These are phyloP conservation scores for Claviceps sp. DNA, from an alignment of 2,329 filamentous ascomycete genomes.

Conservation along the genomic window DNA sequence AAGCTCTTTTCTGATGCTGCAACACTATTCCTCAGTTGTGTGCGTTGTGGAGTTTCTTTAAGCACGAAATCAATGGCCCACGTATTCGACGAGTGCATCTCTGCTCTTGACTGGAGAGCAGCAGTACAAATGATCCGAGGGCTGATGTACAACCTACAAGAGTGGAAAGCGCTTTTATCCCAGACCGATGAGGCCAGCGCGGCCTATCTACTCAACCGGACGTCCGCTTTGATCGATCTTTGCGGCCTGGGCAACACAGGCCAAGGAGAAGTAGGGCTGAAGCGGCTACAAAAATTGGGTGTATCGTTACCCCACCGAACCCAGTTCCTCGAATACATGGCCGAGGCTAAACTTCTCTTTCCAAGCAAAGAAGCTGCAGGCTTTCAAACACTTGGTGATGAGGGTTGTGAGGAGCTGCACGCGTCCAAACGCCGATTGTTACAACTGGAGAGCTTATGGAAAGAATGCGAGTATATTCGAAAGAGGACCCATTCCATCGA, in stretches of 20 bases:
- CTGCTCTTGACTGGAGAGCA: constrained; percentile 26
- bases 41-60: constrained; percentile 22
- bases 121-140: constrained; percentile 18
- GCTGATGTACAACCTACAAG: constrained; percentile 13
- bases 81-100: constrained; percentile 28
- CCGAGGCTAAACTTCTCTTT: constrained; percentile 6
- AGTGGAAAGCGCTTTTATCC: constrained; percentile 15
- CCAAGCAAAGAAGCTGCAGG: background rate
- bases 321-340: constrained; percentile 13
- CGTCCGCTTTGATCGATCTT: constrained; percentile 23
- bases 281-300: constrained; percentile 13
- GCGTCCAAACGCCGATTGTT: constrained; percentile 15
- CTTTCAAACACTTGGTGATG: background rate
- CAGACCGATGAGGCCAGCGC: constrained; percentile 9
- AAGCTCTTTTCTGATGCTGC: constrained; percentile 30
- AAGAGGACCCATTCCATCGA: constrained; percentile 20
- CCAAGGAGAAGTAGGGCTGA: constrained; percentile 3
- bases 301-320: constrained; percentile 12
- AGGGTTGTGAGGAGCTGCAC: background rate
- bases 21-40: constrained; percentile 25
- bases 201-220: constrained; percentile 17
- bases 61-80: constrained; percentile 19
- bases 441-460: constrained; percentile 21
- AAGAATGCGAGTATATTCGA: constrained; percentile 17
- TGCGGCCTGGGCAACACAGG: constrained; percentile 16